These are phyloP conservation scores for Gynandropsis gynandra DNA, from an alignment of 345 rosid genomes.

Conservation along the genomic window DNA sequence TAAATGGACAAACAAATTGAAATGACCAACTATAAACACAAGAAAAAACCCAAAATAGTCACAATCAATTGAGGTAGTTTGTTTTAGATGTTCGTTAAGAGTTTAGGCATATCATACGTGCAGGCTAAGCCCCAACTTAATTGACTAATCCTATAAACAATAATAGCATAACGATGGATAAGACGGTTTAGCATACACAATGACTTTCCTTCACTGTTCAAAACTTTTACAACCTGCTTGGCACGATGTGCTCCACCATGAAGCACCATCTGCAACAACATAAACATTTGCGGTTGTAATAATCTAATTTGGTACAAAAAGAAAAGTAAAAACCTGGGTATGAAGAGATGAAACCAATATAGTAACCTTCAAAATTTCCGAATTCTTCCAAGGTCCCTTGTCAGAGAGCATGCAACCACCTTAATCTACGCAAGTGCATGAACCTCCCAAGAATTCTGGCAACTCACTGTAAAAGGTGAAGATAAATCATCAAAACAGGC, in stretches of 20 bases:
- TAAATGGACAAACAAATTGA: too few species aligned
- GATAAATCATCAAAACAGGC: not conserved
- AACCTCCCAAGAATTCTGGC: constrained; percentile 35
- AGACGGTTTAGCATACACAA: constrained; percentile 83
- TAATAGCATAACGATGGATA: constrained; percentile 48
- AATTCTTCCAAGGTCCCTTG: constrained; percentile 36
- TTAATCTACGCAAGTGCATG: constrained; percentile 30
- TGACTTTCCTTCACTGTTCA: constrained; percentile 76
- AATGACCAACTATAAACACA: too few species aligned
- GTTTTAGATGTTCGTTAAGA: not conserved
- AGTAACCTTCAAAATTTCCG: constrained; percentile 29
- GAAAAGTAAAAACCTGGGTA: not conserved
- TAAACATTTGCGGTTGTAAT: constrained; percentile 14
- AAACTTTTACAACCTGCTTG: constrained; percentile 84
- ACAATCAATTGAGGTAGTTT: too few species aligned
- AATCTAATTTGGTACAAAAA: constrained; percentile 1
- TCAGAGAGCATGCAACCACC: constrained; percentile 35
- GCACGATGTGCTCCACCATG: constrained; percentile 70
- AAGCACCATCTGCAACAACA: constrained; percentile 61
- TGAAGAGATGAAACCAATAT: not conserved
- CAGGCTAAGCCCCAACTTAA: not conserved
- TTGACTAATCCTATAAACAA: not conserved
- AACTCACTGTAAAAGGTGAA: constrained; percentile 19
- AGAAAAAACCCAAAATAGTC: too few species aligned
- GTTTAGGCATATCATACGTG: not conserved